Conservation (phyloP, 2,329 filamentous ascomycete species). For the Trichoderma afroharzianum region DNA sequence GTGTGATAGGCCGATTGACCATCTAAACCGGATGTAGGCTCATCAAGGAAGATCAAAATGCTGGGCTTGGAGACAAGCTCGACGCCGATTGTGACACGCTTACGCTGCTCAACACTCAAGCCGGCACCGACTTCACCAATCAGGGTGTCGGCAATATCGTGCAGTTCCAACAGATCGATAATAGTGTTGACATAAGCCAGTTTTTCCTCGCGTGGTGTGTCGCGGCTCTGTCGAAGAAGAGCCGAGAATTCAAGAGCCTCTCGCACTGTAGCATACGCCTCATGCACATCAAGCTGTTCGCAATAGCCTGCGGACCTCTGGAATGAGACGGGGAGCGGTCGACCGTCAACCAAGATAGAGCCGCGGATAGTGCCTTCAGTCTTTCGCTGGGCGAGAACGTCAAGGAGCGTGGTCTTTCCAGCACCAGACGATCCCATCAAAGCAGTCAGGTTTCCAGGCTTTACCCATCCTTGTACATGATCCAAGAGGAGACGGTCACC, state of each 20-base stretch:
- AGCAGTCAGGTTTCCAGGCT: constrained; percentile 72
- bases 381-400: constrained; percentile 75
- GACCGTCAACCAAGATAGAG: constrained; percentile 73
- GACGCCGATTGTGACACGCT: constrained; percentile 57
- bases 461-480: constrained; percentile 79
- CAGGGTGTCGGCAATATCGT: constrained; percentile 46
- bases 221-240: constrained; percentile 64
- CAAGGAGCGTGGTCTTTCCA: constrained; percentile 80
- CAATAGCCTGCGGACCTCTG: constrained; percentile 77
- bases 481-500: constrained; percentile 69
- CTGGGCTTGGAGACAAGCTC: constrained; percentile 60
- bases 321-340: constrained; percentile 67
- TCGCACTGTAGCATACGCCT: constrained; percentile 64
- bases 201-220: constrained; percentile 64
- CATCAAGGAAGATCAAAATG: constrained; percentile 58
- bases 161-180: constrained; percentile 58
- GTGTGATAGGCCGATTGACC: constrained; percentile 65
- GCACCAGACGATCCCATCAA: constrained; percentile 81
- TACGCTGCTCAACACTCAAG: constrained; percentile 51
- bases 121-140: constrained; percentile 50
- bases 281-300: constrained; percentile 77
- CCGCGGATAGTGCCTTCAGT: constrained; percentile 74
- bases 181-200: constrained; percentile 73
- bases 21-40: constrained; percentile 64
- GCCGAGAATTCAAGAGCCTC: constrained; percentile 65